Base-by-base conservation (phyloP, 2,329 filamentous ascomycete species). In the Fusarium scirpi region DNA sequence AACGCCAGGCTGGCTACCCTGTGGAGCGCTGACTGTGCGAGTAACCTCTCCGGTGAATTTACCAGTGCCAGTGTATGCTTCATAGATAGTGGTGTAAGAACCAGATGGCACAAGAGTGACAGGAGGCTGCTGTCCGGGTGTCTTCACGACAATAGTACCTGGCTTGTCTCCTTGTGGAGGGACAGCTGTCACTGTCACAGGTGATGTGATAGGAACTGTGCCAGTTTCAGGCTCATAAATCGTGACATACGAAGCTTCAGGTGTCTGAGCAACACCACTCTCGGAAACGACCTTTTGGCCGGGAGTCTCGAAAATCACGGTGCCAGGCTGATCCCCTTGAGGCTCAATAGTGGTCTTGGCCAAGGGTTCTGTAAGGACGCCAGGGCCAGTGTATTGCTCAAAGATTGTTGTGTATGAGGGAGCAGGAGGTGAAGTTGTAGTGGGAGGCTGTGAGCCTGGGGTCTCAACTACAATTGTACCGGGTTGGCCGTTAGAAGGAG, bases 301-400 rank as follows among this genome's bases (percentile, higher is more conserved):
- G 30, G 30, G 65, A 25, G 63, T 62, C 56, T 70, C 67, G 5
- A 69, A 70, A 6, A 41, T 67, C 12, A 69, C 55, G 6, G 67
- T 70, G 20, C 67, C 67, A 8, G 67, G 58, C 18, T 57, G 65
- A 60, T 16, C 45, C 45, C 6, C 59, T 59, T 20, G 54, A 60
- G 18, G 66, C 53, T 18, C 24, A 58, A 8, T 62, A 5, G 44
- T 70, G 6, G 66, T 69, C 30, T 16, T 32, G 30, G 58, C 62
- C 30, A 57, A 57, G 13, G 62, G 40, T 5, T 53, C 27, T 22
- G 49, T 55, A 8, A 65, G 63, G 2, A 62, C 49, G 5, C 62
- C 62, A 4, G 62, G 62, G 5, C 62, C 62, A 16, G 62, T 59
- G 16, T 52, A 65, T 7, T 59, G 62, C 3, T 56, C 27, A 24